A percentile compares a stretch with the other conserved stretches of the same genome.
phyloP scores from a whole-genome alignment of 352 stramenopile genomes.

The Peronospora destructor region DNA sequence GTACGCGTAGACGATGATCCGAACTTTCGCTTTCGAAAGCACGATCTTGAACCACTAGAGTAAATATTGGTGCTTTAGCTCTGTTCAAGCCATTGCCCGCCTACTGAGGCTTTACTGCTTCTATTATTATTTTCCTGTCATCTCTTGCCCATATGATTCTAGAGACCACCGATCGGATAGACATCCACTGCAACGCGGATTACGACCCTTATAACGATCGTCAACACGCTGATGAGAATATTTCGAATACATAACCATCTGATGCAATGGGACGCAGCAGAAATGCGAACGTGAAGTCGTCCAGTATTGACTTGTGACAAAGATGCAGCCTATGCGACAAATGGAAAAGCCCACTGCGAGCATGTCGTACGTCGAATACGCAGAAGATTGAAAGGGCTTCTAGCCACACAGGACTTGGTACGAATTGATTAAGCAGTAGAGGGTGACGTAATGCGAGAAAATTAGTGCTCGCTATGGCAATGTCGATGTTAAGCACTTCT shows the following conservation, averaged over 20 bases:
- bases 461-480: too few relatives aligned
- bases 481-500: too few relatives aligned
- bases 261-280: constrained; percentile 19
- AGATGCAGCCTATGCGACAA: too few relatives aligned
- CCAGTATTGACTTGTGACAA: too few relatives aligned
- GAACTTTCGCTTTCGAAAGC: constrained; percentile 81
- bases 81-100: constrained; percentile 1
- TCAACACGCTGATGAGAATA: too few relatives aligned
- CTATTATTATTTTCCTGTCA: constrained; percentile 32
- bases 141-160: constrained; percentile 62
- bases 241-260: constrained; percentile 18
- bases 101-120: constrained; percentile 1
- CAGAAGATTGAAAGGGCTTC: too few relatives aligned
- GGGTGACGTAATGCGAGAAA: too few relatives aligned
- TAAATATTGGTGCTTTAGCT: constrained; percentile 13
- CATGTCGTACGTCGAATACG: too few relatives aligned
- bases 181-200: constrained; percentile 81
- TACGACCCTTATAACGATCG: constrained; percentile 65
- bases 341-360: too few relatives aligned
- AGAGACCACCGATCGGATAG: constrained; percentile 89
- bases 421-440: too few relatives aligned
- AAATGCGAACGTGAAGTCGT: constrained; percentile 79
- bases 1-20: constrained; percentile 90
- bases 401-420: too few relatives aligned
- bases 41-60: constrained; percentile 46